Evolutionary conservation across 1,139 yeast genomes (phyloP).

Genomic region (Protomyces inouyei): DNA sequence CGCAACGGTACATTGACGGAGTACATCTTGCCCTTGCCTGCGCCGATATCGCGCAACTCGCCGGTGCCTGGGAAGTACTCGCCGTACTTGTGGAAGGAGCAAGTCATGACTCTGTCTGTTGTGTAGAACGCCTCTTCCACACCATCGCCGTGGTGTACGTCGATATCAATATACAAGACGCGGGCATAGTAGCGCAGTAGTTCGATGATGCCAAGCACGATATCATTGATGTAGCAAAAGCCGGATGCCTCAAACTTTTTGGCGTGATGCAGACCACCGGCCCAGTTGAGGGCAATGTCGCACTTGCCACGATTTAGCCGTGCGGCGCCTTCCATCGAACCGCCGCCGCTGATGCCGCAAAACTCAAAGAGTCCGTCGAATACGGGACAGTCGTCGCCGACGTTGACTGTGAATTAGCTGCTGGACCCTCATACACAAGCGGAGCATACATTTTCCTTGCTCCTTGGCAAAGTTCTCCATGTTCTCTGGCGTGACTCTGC

Average conservation of each 20-base stretch:
- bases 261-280: conserved; percentile 89
- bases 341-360: conserved; percentile 92
- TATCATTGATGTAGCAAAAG: conserved; percentile 86
- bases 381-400: conserved; percentile 96
- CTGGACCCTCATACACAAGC: not conserved
- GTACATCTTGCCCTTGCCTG: conserved; percentile 82
- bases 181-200: conserved; percentile 86
- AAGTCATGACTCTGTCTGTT: conserved; percentile 95
- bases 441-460: conserved; percentile 58
- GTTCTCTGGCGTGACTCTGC: conserved; percentile 92
- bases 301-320: conserved; percentile 87
- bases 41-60: conserved; percentile 79
- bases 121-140: conserved; percentile 97
- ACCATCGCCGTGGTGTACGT: conserved; percentile 97
- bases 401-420: conserved; percentile 49
- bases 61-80: conserved; percentile 98
- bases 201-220: conserved; percentile 85
- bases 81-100: conserved; percentile 94
- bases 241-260: conserved; percentile 95
- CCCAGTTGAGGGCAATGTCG: conserved; percentile 93
- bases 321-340: conserved; percentile 96
- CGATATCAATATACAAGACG: conserved; percentile 92
- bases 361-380: conserved; percentile 94
- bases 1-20: conserved; percentile 84
- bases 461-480: conserved; percentile 87